These are phyloP conservation scores for Acanthamoeba castellanii DNA, from an alignment of 208 protist species.

Conservation along the genomic window DNA sequence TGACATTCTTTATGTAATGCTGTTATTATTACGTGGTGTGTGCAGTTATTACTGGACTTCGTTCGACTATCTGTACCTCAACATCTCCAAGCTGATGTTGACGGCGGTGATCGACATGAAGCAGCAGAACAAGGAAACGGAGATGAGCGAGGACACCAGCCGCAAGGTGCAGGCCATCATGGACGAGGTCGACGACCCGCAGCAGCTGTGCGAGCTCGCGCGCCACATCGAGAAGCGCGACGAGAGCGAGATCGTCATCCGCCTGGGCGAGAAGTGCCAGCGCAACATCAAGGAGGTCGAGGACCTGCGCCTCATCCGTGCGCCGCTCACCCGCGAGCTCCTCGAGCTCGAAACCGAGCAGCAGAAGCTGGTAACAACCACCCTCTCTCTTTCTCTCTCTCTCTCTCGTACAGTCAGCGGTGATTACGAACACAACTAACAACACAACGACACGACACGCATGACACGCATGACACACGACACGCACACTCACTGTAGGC, in stretches of 20 bases:
- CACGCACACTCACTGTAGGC: neutral
- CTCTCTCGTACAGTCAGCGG: no score
- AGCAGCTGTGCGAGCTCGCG: constrained; percentile 75
- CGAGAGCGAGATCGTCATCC: constrained; percentile 68
- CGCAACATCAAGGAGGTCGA: constrained; percentile 70
- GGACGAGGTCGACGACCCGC: constrained; percentile 65
- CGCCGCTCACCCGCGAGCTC: constrained; percentile 25
- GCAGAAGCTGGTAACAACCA: neutral
- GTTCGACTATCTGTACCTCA: constrained; percentile 38
- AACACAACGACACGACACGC: no score
- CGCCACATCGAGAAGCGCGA: neutral
- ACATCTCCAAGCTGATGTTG: constrained; percentile 38
- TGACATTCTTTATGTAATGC: neutral
- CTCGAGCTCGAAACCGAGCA: constrained; percentile 20
- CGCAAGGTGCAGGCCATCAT: constrained; percentile 41
- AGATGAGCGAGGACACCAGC: constrained; percentile 9
- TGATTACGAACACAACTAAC: no score
- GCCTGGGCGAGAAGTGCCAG: constrained; percentile 77
- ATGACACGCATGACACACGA: no score
- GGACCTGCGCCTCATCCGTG: constrained; percentile 28
- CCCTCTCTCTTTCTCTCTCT: no score
- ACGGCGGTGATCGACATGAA: constrained; percentile 44
- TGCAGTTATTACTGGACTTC: constrained; percentile 4
- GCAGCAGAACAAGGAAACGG: constrained; percentile 23
- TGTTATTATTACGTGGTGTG: no score